A percentile compares a stretch with the other conserved stretches of the same genome.
Evolutionary conservation across 2,329 filamentous ascomycete species (phyloP).

Genomic region (Aspergillus fructus): DNA sequence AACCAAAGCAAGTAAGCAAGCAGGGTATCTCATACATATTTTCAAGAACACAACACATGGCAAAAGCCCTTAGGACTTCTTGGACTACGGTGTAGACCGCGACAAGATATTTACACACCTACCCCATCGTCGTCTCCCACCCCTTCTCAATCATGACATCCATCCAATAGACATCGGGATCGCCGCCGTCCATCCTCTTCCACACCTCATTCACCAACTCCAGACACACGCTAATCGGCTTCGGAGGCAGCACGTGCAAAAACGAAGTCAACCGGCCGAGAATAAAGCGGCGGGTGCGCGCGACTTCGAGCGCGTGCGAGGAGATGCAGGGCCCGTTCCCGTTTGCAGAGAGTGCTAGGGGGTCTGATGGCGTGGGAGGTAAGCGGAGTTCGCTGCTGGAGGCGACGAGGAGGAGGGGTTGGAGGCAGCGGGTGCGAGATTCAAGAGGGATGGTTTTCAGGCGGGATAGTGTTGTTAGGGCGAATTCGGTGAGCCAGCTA

Average conservation of each 20-base stretch:
- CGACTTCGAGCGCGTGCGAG: conserved; percentile 47
- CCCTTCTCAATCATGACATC: conserved; percentile 58
- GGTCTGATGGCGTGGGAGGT: conserved; percentile 21
- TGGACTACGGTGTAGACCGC: no score
- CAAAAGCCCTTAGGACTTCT: no score
- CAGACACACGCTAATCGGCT: conserved; percentile 52
- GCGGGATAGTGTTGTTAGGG: conserved; percentile 50
- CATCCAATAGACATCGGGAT: conserved; percentile 52
- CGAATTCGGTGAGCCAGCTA: conserved; percentile 51
- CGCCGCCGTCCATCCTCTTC: conserved; percentile 51
- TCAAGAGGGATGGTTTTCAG: conserved; percentile 52
- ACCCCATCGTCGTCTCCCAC: conserved; percentile 58
- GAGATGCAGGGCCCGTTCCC: conserved; percentile 28
- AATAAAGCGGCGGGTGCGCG: conserved; percentile 49
- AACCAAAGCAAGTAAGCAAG: background rate
- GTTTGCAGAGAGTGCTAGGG: background rate
- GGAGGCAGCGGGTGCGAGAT: conserved; percentile 55
- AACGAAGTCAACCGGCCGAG: conserved; percentile 49
- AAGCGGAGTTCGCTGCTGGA: conserved; percentile 53
- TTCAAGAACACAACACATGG: background rate
- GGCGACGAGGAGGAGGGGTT: conserved; percentile 54
- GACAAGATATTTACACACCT: background rate
- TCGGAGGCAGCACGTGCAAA: conserved; percentile 50
- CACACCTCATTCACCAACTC: conserved; percentile 55
- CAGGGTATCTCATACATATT: background rate